A percentile compares a stretch with the other conserved stretches of the same genome.
These are phyloP conservation scores for Ophiosphaerella herpotricha DNA, from an alignment of 2,329 filamentous ascomycete genomes.

Conservation along the genomic window DNA sequence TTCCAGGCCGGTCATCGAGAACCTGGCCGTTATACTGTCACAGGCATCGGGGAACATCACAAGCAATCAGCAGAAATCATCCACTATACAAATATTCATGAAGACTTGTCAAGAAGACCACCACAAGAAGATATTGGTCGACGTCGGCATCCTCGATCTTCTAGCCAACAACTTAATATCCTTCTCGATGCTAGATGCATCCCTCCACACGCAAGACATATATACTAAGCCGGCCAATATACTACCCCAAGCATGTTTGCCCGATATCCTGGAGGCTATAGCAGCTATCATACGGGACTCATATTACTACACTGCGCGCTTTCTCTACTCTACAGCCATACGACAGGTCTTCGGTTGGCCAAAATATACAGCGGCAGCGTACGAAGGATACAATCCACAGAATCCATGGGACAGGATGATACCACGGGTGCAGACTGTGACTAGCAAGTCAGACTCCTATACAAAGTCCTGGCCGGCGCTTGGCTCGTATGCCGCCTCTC, in stretches of 20 bases:
- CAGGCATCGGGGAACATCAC: slow-evolving; percentile 59
- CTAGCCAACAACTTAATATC: slow-evolving; percentile 71
- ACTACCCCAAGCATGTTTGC: slow-evolving; percentile 60
- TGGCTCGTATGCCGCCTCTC: slow-evolving; percentile 36
- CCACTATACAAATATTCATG: slow-evolving; percentile 63
- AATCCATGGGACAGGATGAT: slow-evolving; percentile 42
- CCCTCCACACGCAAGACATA: slow-evolving; percentile 11
- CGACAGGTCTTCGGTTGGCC: slow-evolving; percentile 40
- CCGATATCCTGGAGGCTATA: slow-evolving; percentile 76
- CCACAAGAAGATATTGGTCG: slow-evolving; percentile 73
- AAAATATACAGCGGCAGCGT: slow-evolving; percentile 27
- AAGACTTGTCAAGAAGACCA: slow-evolving; percentile 70
- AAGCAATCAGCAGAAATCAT: slow-evolving; percentile 65
- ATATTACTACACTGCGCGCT: slow-evolving; percentile 72
- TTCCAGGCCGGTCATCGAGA: slow-evolving; percentile 62
- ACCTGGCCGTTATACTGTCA: slow-evolving; percentile 68
- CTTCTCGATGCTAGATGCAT: slow-evolving; percentile 35
- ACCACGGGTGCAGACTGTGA: slow-evolving; percentile 46
- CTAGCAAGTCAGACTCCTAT: slow-evolving; percentile 46
- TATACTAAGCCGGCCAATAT: slow-evolving; percentile 25
- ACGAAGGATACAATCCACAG: slow-evolving; percentile 23
- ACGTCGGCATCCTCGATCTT: slow-evolving; percentile 75
- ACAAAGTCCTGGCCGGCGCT: slow-evolving; percentile 52
- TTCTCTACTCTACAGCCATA: slow-evolving; percentile 51
- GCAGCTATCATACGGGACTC: slow-evolving; percentile 78